A percentile compares a stretch with the other conserved stretches of the same genome.
Evolutionary conservation across 139 green algal species (phyloP).

Genomic region (Gonium pectorale): DNA sequence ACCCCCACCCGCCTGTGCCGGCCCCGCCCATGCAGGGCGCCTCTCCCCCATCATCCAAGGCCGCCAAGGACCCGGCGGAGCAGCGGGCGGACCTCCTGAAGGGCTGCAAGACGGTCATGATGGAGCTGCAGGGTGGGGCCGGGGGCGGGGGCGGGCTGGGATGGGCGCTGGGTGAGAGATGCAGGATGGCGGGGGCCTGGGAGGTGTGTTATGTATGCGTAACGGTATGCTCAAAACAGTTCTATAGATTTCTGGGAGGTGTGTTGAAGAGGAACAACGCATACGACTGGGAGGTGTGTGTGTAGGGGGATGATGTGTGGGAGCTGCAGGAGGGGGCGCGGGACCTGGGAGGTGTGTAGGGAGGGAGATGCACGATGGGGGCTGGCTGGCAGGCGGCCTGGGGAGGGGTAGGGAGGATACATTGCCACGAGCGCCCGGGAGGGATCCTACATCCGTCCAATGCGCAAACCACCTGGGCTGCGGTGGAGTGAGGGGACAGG

Average conservation of each 20-base stretch:
- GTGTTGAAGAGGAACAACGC: neutral
- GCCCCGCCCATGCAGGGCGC: neutral
- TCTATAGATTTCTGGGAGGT: neutral
- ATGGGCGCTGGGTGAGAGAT: neutral
- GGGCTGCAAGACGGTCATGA: slow-evolving; percentile 31
- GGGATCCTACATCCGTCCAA: no score
- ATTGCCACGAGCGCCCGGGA: no score
- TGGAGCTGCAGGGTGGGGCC: slow-evolving; percentile 36
- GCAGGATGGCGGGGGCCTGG: neutral
- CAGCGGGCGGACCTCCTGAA: slow-evolving; percentile 4
- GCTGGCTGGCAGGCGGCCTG: no score
- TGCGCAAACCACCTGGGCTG: no score
- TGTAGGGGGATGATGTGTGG: neutral
- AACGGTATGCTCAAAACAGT: no score
- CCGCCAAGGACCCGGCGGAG: slow-evolving; percentile 22
- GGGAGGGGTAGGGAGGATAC: no score
- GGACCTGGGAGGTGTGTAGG: no score
- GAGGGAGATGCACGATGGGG: no score
- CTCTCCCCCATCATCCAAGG: neutral
- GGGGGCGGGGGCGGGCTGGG: neutral
- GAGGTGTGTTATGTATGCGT: neutral
- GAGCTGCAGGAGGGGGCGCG: no score
- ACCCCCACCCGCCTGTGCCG: neutral
- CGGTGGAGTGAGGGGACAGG: no score
- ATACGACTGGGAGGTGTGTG: neutral